phyloP scores from a whole-genome alignment of 148 eudicot species.

The Beta vulgaris region DNA sequence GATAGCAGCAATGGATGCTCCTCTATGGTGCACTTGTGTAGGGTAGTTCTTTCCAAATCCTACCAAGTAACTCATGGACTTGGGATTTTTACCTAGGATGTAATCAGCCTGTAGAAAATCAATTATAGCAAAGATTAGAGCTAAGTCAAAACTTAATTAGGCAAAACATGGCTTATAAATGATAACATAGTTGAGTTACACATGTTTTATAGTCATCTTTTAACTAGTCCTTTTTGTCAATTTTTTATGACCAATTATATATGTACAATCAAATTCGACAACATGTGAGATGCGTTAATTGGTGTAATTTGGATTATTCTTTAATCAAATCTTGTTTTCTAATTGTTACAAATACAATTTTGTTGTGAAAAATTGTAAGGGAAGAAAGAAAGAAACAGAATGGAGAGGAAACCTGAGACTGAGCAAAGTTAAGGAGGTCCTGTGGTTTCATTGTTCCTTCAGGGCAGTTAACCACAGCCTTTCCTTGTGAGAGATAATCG shows the following conservation, averaged over 20 bases:
- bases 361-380: too few species aligned
- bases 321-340: too few species aligned
- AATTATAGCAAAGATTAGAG: background rate
- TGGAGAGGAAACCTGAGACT: conserved; percentile 53
- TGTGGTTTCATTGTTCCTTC: conserved; percentile 27
- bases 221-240: too few species aligned
- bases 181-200: background rate
- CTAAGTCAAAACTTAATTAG: background rate
- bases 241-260: too few species aligned
- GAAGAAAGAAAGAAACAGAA: background rate
- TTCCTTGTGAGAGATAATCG: conserved; percentile 33
- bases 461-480: conserved; percentile 32
- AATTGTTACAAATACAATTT: too few species aligned
- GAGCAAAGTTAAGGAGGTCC: conserved; percentile 51
- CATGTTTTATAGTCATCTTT: too few species aligned
- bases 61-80: conserved; percentile 74
- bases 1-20: conserved; percentile 62
- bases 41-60: conserved; percentile 81
- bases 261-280: too few species aligned
- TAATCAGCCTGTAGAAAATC: conserved; percentile 61
- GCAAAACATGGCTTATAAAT: background rate
- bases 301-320: too few species aligned
- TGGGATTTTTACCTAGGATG: conserved; percentile 82
- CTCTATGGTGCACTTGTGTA: conserved; percentile 75
- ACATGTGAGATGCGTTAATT: too few species aligned